These are phyloP conservation scores for Entophlyctis luteolus DNA, from an alignment of 192 early-diverging fungal genomes.

Conservation along the genomic window DNA sequence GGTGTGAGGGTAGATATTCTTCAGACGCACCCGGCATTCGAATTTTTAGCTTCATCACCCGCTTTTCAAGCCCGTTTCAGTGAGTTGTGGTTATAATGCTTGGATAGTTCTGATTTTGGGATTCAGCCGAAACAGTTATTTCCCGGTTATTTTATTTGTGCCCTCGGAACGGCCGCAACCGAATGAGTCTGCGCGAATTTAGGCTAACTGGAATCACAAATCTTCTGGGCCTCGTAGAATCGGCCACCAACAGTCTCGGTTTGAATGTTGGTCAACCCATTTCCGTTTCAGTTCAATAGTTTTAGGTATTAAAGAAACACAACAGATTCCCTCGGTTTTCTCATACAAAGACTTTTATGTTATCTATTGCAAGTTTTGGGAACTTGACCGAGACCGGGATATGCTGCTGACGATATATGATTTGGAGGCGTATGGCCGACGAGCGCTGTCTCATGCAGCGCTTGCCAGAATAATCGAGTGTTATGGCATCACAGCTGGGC, in stretches of 20 bases:
- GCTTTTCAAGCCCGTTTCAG: conserved; percentile 79
- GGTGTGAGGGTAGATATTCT: conserved; percentile 56
- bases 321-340: conserved; percentile 69
- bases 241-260: conserved; percentile 20
- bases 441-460: conserved; percentile 61
- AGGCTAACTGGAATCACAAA: conserved; percentile 53
- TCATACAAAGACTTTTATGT: conserved; percentile 97
- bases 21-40: conserved; percentile 74
- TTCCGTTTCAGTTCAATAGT: conserved; percentile 26
- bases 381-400: conserved; percentile 81
- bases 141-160: conserved; percentile 76
- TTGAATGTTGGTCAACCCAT: not conserved
- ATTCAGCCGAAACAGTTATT: conserved; percentile 75
- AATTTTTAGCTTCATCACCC: conserved; percentile 73
- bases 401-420: conserved; percentile 51
- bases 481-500: conserved; percentile 8
- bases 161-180: conserved; percentile 55
- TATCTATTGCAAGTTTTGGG: conserved; percentile 92
- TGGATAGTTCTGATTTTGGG: not conserved
- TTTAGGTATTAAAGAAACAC: conserved; percentile 52
- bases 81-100: conserved; percentile 27
- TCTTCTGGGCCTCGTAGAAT: conserved; percentile 59
- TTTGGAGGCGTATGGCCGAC: conserved; percentile 57
- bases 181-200: conserved; percentile 71
- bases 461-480: conserved; percentile 70